Conservation (phyloP, 2,329 filamentous ascomycete species). For the Iodosphaeria phyllophila region DNA sequence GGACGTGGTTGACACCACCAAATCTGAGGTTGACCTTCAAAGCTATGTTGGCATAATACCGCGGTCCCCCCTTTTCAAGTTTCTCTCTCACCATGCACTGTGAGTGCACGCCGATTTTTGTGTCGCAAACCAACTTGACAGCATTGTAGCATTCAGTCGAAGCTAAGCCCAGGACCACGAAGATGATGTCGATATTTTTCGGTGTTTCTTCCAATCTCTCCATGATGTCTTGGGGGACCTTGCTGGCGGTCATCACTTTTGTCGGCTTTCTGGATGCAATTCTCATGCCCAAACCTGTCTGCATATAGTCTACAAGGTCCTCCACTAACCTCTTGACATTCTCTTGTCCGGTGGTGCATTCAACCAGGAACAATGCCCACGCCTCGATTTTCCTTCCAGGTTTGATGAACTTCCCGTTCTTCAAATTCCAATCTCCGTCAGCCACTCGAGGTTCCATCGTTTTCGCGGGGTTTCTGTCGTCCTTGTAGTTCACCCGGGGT, state of each 20-base stretch:
- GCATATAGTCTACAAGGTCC: too few relatives aligned
- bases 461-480: constrained; percentile 10
- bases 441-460: constrained; percentile 13
- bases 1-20: constrained; percentile 36
- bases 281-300: too few relatives aligned
- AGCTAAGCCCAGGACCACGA: constrained; percentile 1
- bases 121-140: constrained; percentile 40
- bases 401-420: constrained; percentile 32
- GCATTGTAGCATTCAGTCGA: constrained; percentile 24
- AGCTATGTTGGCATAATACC: constrained; percentile 34
- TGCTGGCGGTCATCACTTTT: too few relatives aligned
- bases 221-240: too few relatives aligned
- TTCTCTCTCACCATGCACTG: constrained; percentile 36
- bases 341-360: too few relatives aligned
- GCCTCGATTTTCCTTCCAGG: constrained; percentile 23
- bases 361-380: constrained; percentile 35
- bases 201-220: neutral
- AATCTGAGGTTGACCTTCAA: constrained; percentile 50
- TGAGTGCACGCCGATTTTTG: constrained; percentile 35
- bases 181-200: constrained; percentile 1
- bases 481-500: constrained; percentile 41
- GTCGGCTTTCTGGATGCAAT: too few relatives aligned
- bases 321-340: too few relatives aligned
- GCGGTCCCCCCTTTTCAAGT: constrained; percentile 15
- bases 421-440: constrained; percentile 55